These are phyloP conservation scores for Rubia tinctorum DNA, from an alignment of 305 asterid genomes.

Conservation along the genomic window DNA sequence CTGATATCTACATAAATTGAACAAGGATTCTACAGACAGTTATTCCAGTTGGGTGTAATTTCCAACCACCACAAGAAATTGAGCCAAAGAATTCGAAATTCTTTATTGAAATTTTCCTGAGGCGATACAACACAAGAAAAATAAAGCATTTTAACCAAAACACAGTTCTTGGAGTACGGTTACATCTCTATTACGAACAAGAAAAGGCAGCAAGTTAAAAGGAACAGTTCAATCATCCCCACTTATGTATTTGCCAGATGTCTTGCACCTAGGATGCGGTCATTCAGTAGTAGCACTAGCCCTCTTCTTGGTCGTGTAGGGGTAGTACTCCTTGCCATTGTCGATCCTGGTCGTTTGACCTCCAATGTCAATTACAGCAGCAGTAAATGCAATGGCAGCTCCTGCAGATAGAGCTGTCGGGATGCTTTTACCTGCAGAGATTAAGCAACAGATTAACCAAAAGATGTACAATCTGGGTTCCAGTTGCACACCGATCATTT, in stretches of 20 bases:
- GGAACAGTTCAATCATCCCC: conserved; percentile 14
- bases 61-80: neutral
- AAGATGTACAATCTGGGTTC: neutral
- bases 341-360: conserved; percentile 80
- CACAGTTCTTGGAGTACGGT: neutral
- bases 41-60: neutral
- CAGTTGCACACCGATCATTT: neutral
- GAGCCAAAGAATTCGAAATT: conserved; percentile 8
- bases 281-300: conserved; percentile 42
- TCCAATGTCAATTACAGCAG: conserved; percentile 64
- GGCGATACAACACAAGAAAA: conserved; percentile 8
- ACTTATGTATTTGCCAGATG: conserved; percentile 5
- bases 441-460: conserved; percentile 13
- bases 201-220: conserved; percentile 9
- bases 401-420: conserved; percentile 83
- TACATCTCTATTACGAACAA: conserved; percentile 9
- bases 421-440: conserved; percentile 73
- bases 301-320: conserved; percentile 80
- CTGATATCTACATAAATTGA: neutral
- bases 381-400: conserved; percentile 79
- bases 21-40: too few species aligned
- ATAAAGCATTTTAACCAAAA: neutral
- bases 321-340: conserved; percentile 80
- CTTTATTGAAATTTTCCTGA: conserved; percentile 17
- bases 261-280: neutral